Evolutionary conservation across 495 filamentous ascomycete genomes (phyloP), one percentile per base, ranked within the genome.

Genomic region (Xylaria intraflava): DNA sequence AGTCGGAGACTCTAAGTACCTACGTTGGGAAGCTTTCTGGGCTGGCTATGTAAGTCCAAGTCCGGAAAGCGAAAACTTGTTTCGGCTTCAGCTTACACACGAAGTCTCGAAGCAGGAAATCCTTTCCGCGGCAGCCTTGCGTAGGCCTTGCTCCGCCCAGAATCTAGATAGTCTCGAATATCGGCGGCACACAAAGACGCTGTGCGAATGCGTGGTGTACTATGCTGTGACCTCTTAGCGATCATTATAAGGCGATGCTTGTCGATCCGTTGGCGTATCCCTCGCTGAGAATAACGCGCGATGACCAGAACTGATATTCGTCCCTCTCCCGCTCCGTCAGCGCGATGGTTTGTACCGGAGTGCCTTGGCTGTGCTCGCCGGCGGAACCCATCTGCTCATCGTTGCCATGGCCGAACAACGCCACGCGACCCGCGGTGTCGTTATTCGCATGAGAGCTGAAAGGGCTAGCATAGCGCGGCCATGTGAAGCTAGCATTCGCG

Each of bases 341-440:
- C 58, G 38, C 43, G 27, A 66, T 63, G 29, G 73, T 64, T 56
- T 76, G 60, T 0, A 72, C 80, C 14, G 77, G 66, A 1, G 65
- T 62, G 0, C 79, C 81, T 9, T 44, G 55, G 6, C 62, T 50
- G 6, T 42, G 57, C 11, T 72, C 71, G 1, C 76, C 77, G 11
- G 69, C 70, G 0, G 41, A 10, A 11, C 64, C 62, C 49, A 62
- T 55, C 6, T 75, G 57, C 63, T 85, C 82, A 49, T 85, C 75
- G 62, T 86, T 86, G 2, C 77, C 82, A 49, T 81, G 69, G 14
- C 83, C 82, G 62, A 87, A 84, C 0, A 83, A 68, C 60, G 80
- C 64, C 1, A 81, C 55, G 27, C 45, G 50, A 5, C 68, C 70
- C 1, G 47, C 47, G 26, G 71, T 70, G 3, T 43, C 47, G 23